phyloP scores from a whole-genome alignment of 2,329 filamentous ascomycete genomes.

The Xylariales sp. region DNA sequence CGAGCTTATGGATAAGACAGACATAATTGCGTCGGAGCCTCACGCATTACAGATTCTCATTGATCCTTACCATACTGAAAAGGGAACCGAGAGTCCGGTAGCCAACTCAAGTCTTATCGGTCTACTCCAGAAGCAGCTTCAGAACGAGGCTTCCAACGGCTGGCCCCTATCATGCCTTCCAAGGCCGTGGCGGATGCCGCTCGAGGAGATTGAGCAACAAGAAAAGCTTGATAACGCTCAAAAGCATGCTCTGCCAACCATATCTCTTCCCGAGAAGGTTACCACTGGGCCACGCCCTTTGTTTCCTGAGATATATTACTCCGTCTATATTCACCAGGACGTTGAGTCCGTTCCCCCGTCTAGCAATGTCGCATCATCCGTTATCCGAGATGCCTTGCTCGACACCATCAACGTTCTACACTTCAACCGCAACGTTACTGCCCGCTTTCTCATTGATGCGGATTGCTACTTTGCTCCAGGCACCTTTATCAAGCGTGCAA shows the following conservation, averaged over 20 bases:
- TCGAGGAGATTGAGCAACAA: constrained; percentile 69
- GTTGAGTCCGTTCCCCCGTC: constrained; percentile 87
- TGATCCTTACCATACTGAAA: constrained; percentile 80
- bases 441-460: constrained; percentile 90
- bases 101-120: constrained; percentile 77
- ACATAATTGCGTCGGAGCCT: constrained; percentile 90
- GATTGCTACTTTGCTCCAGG: constrained; percentile 93
- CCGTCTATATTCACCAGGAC: constrained; percentile 88
- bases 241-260: constrained; percentile 82
- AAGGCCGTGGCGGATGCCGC: constrained; percentile 74
- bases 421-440: constrained; percentile 88
- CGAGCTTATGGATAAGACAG: constrained; percentile 90
- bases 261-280: constrained; percentile 80
- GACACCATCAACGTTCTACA: constrained; percentile 96
- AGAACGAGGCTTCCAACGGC: constrained; percentile 75
- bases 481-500: constrained; percentile 94
- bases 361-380: constrained; percentile 79
- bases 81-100: constrained; percentile 70
- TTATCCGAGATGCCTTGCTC: constrained; percentile 85
- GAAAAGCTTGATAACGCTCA: constrained; percentile 68
- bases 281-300: constrained; percentile 78
- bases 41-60: constrained; percentile 87
- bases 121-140: constrained; percentile 86
- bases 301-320: constrained; percentile 94
- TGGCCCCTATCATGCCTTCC: constrained; percentile 80